Percentiles rank a stretch among this genome's conserved stretches.
Conservation (phyloP, 1,284 basidiomycete genomes). For the Ceratobasidium sp. region DNA sequence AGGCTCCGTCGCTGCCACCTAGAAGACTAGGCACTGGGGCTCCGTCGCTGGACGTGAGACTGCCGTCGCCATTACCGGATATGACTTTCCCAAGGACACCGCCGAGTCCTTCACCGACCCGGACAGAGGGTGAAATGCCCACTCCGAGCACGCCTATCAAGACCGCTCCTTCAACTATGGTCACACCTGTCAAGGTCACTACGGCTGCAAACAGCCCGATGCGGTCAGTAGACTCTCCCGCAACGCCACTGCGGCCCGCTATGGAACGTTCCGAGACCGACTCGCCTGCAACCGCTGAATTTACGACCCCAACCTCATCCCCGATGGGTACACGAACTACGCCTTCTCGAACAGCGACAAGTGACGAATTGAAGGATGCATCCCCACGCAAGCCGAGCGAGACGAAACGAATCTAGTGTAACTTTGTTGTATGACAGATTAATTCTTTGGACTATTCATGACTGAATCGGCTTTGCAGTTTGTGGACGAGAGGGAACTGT, state of each 20-base stretch:
- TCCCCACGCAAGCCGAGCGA: conserved; percentile 27
- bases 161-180: not conserved
- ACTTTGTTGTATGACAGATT: conserved; percentile 15
- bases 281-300: conserved; percentile 34
- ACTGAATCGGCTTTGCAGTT: conserved; percentile 13
- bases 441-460: conserved; percentile 23
- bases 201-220: conserved; percentile 23
- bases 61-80: conserved; percentile 39
- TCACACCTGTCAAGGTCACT: conserved; percentile 12
- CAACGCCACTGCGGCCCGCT: conserved; percentile 6
- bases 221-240: conserved; percentile 4
- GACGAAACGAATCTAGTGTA: conserved; percentile 5
- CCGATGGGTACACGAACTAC: conserved; percentile 30
- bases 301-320: conserved; percentile 35
- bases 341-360: conserved; percentile 19
- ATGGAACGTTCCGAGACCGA: conserved; percentile 3
- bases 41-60: conserved; percentile 32
- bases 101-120: conserved; percentile 13
- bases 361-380: conserved; percentile 1
- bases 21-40: conserved; percentile 7
- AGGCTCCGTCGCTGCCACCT: conserved; percentile 28
- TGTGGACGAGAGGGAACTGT: not conserved
- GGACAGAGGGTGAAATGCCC: conserved; percentile 1
- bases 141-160: conserved; percentile 25
- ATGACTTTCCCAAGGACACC: conserved; percentile 35